Evolutionary conservation across 2,329 filamentous ascomycete genomes (phyloP).

Genomic region (Colletotrichum sublineola): DNA sequence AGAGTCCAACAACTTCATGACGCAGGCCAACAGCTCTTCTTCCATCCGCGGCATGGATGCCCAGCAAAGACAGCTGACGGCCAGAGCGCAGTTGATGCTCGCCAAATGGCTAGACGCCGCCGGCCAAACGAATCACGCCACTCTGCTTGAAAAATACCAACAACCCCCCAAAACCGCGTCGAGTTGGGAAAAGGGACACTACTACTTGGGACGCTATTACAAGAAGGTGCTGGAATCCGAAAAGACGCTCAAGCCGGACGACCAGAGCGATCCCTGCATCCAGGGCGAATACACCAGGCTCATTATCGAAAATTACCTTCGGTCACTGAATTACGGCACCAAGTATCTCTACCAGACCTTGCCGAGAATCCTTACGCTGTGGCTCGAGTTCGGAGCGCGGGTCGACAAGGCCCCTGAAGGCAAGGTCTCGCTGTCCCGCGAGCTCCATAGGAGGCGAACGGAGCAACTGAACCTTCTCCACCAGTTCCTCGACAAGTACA

Average conservation of each 20-base stretch:
- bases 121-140: constrained; percentile 89
- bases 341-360: constrained; percentile 98
- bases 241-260: constrained; percentile 79
- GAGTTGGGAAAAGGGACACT: constrained; percentile 96
- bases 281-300: constrained; percentile 88
- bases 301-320: constrained; percentile 92
- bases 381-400: constrained; percentile 90
- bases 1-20: constrained; percentile 80
- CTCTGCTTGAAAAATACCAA: constrained; percentile 85
- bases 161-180: constrained; percentile 78
- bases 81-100: constrained; percentile 85
- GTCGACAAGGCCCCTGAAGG: constrained; percentile 73
- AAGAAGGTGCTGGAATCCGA: constrained; percentile 95
- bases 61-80: constrained; percentile 73
- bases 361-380: constrained; percentile 90
- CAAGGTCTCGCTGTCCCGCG: constrained; percentile 65
- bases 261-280: constrained; percentile 81
- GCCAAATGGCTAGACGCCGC: constrained; percentile 97
- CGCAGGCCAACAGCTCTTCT: constrained; percentile 56
- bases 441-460: constrained; percentile 69
- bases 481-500: constrained; percentile 82
- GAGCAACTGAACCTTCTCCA: constrained; percentile 79
- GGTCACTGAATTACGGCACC: constrained; percentile 87
- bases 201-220: constrained; percentile 96
- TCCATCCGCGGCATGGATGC: constrained; percentile 57